Evolutionary conservation across 345 rosid species (phyloP).

Genomic region (Citrus australasica): DNA sequence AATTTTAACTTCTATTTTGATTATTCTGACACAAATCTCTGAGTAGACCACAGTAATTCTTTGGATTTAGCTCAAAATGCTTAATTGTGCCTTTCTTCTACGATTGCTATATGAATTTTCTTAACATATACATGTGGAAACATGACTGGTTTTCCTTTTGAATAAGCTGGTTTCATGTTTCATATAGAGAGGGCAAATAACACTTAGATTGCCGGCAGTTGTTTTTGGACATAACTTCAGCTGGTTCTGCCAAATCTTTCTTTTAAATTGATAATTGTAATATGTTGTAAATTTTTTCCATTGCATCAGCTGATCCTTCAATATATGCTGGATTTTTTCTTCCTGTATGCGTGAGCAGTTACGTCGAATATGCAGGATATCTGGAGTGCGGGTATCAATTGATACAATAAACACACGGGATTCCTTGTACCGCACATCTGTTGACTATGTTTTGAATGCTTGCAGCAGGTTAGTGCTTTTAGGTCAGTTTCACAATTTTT

Average conservation of each 20-base stretch:
- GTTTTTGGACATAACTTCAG: not conserved
- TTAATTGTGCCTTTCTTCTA: too few relatives aligned
- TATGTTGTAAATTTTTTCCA: slow-evolving; percentile 12
- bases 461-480: slow-evolving; percentile 62
- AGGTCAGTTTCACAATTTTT: not conserved
- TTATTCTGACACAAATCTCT: not conserved
- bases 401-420: slow-evolving; percentile 82
- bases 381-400: slow-evolving; percentile 71
- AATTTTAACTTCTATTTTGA: not conserved
- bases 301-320: slow-evolving; percentile 40
- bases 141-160: not conserved
- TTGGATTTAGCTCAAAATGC: too few relatives aligned
- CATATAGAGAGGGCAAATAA: not conserved
- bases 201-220: not conserved
- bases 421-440: slow-evolving; percentile 67
- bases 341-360: slow-evolving; percentile 69
- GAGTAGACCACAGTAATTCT: not conserved
- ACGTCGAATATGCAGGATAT: slow-evolving; percentile 88
- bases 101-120: too few relatives aligned
- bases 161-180: not conserved
- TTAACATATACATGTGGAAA: not conserved
- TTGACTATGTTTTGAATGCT: slow-evolving; percentile 57
- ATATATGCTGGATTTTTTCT: slow-evolving; percentile 37
- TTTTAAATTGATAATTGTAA: not conserved
- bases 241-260: not conserved